These are phyloP conservation scores for Pseudocercospora ulei DNA, from an alignment of 2,329 filamentous ascomycete genomes.

Conservation along the genomic window DNA sequence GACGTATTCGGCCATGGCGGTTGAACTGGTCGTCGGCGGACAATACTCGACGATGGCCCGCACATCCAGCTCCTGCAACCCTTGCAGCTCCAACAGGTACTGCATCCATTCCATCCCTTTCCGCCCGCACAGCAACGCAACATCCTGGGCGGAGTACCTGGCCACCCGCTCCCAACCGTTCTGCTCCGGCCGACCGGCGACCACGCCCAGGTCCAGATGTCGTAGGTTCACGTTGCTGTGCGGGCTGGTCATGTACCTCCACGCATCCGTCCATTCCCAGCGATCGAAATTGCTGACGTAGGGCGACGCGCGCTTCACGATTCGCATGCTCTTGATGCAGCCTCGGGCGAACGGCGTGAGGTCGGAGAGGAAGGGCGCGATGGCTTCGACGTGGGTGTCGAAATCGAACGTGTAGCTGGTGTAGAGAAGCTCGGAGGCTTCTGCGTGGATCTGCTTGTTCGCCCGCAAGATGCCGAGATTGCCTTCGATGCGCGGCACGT, in stretches of 20 bases:
- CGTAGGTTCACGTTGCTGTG: slow-evolving; percentile 34
- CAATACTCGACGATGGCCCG: slow-evolving; percentile 48
- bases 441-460: slow-evolving; percentile 44
- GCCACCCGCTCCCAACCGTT: slow-evolving; percentile 45
- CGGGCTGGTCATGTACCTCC: slow-evolving; percentile 39
- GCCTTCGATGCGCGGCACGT: slow-evolving; percentile 35
- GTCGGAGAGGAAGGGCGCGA: slow-evolving; percentile 51
- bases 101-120: slow-evolving; percentile 51
- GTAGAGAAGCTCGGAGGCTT: slow-evolving; percentile 51
- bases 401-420: slow-evolving; percentile 51
- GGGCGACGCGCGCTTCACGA: slow-evolving; percentile 49
- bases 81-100: slow-evolving; percentile 46
- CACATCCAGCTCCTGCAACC: slow-evolving; percentile 46
- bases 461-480: slow-evolving; percentile 28
- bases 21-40: slow-evolving; percentile 43
- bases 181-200: slow-evolving; percentile 45
- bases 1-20: slow-evolving; percentile 50
- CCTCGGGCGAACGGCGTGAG: slow-evolving; percentile 44
- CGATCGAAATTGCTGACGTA: slow-evolving; percentile 49
- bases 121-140: slow-evolving; percentile 39
- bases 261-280: slow-evolving; percentile 48
- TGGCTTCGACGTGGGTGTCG: slow-evolving; percentile 50
- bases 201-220: slow-evolving; percentile 43
- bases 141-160: slow-evolving; percentile 41
- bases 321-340: slow-evolving; percentile 43